These are phyloP conservation scores for Arabis alpina DNA, from an alignment of 345 rosid species.

Conservation along the genomic window DNA sequence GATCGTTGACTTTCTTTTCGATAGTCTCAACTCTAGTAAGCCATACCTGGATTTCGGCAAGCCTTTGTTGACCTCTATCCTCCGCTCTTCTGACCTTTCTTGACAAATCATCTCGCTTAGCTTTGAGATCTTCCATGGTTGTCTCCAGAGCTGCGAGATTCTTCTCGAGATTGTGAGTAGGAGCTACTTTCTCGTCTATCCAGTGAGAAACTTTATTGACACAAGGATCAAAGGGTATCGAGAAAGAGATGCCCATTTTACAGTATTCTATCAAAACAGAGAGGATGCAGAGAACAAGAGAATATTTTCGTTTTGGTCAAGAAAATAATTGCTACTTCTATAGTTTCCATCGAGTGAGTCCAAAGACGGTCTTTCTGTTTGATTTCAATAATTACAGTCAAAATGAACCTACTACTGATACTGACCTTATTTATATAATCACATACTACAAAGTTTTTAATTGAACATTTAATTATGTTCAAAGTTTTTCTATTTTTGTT, in stretches of 20 bases:
- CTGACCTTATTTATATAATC: too few relatives aligned
- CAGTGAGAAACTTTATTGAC: neutral
- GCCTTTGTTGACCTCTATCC: neutral
- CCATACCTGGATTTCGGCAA: slow-evolving; percentile 15
- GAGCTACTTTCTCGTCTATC: neutral
- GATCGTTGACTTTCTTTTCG: neutral
- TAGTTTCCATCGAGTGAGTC: too few relatives aligned
- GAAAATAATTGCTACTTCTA: too few relatives aligned
- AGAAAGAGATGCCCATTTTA: slow-evolving; percentile 9
- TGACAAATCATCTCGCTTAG: neutral
- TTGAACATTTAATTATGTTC: too few relatives aligned
- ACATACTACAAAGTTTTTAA: too few relatives aligned
- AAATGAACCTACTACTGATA: too few relatives aligned
- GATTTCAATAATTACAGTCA: too few relatives aligned
- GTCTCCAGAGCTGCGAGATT: slow-evolving; percentile 1
- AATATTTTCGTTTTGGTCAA: too few relatives aligned
- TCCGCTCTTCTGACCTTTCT: slow-evolving; percentile 13
- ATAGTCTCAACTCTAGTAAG: neutral
- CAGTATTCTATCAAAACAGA: neutral
- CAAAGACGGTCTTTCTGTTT: too few relatives aligned
- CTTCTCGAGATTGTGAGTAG: neutral
- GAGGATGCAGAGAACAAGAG: neutral
- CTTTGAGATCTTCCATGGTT: neutral
- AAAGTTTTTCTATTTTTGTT: too few relatives aligned
- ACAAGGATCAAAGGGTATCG: slow-evolving; percentile 3